Base-by-base conservation (phyloP, 1,139 yeast genomes). In the Yamadazyma sp. region DNA sequence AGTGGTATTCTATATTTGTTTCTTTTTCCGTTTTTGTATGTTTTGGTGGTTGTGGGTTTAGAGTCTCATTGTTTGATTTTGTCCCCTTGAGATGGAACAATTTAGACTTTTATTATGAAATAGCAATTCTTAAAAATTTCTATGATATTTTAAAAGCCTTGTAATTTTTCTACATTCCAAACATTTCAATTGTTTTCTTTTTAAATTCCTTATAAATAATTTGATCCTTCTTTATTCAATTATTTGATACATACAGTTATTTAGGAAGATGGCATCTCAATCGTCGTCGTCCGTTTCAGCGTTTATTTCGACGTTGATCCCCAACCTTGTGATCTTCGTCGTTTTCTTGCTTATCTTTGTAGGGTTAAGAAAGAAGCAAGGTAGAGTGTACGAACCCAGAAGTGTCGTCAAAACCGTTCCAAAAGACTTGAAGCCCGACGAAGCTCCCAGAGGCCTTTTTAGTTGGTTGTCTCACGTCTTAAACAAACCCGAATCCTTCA, bases 331-430 rank as follows among this genome's bases (percentile, higher is more conserved):
- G 33, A 61, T 87, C 10, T 83, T 83, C 42, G 67, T 66, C 3
- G 68, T 77, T 2, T 84, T 87, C 51, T 55, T 83, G 11, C 30
- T 63, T 0, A 62, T 73, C 4, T 92, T 92, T 58, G 49, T 88
- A n/a, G 31, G 68, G 3, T 57, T 92, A 40, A 75, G 97, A 54
- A 79, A 84, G 43, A 74, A 68, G 48, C 77, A 83, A 56, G 70
- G 65, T 44, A 70, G 91, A 49, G 87, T 88, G 22, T 92, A 92
- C 58, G 92, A 87, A 60, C 96, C 96, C 15, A 79, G 95, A 53
- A 63, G 82, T 3, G 47, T 57, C n/a, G 77, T 78, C 34, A 55
- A 62, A 23, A 53, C 73, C 1, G 56, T 72, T 20, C 73, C 77
- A 5, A 46, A 56, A 28, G 73, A 68, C 39, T 59, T 69, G 48